phyloP scores from a whole-genome alignment of 768 basidiomycete genomes.

The Boletus pseudo-olivaceus region DNA sequence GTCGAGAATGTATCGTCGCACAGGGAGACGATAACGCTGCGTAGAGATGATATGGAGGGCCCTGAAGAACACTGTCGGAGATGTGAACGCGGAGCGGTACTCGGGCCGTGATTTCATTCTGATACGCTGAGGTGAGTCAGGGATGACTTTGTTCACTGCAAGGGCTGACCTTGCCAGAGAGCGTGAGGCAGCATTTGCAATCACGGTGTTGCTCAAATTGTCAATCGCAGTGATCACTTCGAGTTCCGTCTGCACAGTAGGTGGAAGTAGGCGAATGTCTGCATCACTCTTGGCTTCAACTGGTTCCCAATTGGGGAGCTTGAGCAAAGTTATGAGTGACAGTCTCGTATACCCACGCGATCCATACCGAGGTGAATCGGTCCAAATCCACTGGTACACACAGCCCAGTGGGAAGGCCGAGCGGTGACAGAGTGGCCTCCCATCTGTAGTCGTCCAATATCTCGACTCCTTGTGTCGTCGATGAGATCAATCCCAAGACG shows the following conservation, averaged over 20 bases:
- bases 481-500: constrained; percentile 88
- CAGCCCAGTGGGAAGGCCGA: constrained; percentile 84
- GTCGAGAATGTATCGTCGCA: constrained; percentile 89
- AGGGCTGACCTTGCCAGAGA: constrained; percentile 71
- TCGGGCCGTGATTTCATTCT: constrained; percentile 79
- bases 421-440: constrained; percentile 85
- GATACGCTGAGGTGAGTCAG: constrained; percentile 1
- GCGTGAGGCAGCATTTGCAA: constrained; percentile 91
- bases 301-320: constrained; percentile 72
- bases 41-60: constrained; percentile 85
- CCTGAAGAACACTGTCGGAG: constrained; percentile 76
- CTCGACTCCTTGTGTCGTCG: constrained; percentile 89
- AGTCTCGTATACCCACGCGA: neutral
- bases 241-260: constrained; percentile 65
- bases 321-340: constrained; percentile 5
- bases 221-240: constrained; percentile 88
- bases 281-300: constrained; percentile 30
- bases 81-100: constrained; percentile 73
- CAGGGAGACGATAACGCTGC: constrained; percentile 87
- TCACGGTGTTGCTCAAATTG: constrained; percentile 92
- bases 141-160: neutral
- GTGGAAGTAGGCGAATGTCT: constrained; percentile 55
- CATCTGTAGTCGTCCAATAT: constrained; percentile 90
- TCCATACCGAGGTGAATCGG: constrained; percentile 72
- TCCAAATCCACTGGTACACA: constrained; percentile 86